Conservation (phyloP, 495 filamentous ascomycete species). For the Neurospora sp. region DNA sequence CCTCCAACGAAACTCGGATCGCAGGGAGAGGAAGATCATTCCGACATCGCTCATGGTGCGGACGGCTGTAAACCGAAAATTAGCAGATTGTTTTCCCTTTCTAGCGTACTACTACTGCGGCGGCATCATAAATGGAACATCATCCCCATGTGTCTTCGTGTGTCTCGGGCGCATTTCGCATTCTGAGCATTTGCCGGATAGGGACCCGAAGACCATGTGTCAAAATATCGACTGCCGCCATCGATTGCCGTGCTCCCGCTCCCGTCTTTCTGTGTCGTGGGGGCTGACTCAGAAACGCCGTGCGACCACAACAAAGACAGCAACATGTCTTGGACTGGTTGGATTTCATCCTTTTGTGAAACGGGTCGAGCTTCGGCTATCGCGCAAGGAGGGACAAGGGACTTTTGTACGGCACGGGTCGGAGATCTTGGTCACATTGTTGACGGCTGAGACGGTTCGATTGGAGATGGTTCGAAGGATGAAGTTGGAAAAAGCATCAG, state of each 20-base stretch:
- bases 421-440: neutral
- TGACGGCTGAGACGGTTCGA: neutral
- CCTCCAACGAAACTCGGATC: neutral
- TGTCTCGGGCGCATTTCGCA: neutral
- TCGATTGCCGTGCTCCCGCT: neutral
- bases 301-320: neutral
- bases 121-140: neutral
- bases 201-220: neutral
- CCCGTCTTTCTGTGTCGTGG: neutral
- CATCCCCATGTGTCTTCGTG: neutral
- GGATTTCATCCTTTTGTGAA: neutral
- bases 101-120: neutral
- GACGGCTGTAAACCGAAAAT: no score
- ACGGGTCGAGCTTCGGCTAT: neutral
- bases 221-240: neutral
- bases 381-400: neutral
- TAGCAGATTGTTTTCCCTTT: neutral
- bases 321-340: neutral
- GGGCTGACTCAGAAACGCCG: neutral
- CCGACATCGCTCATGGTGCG: no score
- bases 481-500: neutral
- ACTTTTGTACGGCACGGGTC: neutral
- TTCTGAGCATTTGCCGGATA: neutral
- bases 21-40: no score
- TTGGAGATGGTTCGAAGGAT: neutral